Percentiles rank a stretch among this genome's conserved stretches.
phyloP scores from a whole-genome alignment of 2,329 filamentous ascomycete genomes.

The Ophidiomyces ophidiicola region DNA sequence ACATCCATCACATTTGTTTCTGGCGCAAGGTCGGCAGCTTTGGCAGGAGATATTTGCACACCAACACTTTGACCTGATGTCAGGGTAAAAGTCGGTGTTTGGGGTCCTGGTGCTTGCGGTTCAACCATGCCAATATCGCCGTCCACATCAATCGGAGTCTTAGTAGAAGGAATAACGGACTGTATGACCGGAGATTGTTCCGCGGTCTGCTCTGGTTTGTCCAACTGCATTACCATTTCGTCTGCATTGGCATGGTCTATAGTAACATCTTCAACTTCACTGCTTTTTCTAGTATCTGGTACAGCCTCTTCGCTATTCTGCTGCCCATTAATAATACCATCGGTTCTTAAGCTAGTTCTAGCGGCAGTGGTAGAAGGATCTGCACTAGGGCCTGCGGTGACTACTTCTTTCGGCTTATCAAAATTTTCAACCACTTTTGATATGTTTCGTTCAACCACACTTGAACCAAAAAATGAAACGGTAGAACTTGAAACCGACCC shows the following conservation, averaged over 20 bases:
- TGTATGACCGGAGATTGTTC: constrained; percentile 12
- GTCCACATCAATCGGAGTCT: constrained; percentile 30
- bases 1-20: constrained; percentile 34
- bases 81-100: constrained; percentile 29
- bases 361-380: constrained; percentile 20
- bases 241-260: constrained; percentile 25
- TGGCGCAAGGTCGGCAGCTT: constrained; percentile 36
- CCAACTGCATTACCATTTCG: constrained; percentile 31
- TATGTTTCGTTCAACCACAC: constrained; percentile 25
- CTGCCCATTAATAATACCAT: constrained; percentile 1
- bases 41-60: constrained; percentile 38
- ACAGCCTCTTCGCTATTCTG: constrained; percentile 17
- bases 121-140: constrained; percentile 33
- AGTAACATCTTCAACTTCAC: constrained; percentile 9
- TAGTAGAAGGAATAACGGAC: constrained; percentile 14
- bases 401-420: neutral
- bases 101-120: constrained; percentile 22
- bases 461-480: constrained; percentile 37
- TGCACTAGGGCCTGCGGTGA: neutral
- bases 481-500: constrained; percentile 27
- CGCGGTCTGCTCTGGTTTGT: constrained; percentile 26
- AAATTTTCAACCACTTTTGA: constrained; percentile 17
- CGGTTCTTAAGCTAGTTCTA: constrained; percentile 19
- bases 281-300: neutral
- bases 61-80: constrained; percentile 36